A percentile compares a stretch with the other conserved stretches of the same genome.
Evolutionary conservation across 345 rosid species (phyloP).

Genomic region (Hirschfeldia incana): DNA sequence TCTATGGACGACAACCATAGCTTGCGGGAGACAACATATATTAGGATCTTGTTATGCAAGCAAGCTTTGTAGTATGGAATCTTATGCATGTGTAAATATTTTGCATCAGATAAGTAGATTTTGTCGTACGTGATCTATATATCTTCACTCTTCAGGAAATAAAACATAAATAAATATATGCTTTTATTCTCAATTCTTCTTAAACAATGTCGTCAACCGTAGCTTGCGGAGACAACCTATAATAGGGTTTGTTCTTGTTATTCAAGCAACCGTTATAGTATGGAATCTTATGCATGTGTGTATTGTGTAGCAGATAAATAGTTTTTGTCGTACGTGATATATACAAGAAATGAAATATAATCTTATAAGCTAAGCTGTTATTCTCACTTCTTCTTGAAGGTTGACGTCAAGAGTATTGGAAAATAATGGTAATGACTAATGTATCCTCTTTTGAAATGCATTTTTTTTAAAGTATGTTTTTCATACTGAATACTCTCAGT

Average conservation of each 20-base stretch:
- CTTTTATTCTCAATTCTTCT: no score
- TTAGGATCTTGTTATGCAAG: slow-evolving; percentile 23
- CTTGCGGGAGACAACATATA: slow-evolving; percentile 25
- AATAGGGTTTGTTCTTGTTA: slow-evolving; percentile 20
- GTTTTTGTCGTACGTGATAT: slow-evolving; percentile 29
- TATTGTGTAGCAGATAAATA: slow-evolving; percentile 29
- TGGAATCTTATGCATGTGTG: slow-evolving; percentile 29
- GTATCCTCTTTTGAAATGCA: not conserved
- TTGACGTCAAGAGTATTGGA: not conserved
- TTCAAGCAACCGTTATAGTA: not conserved
- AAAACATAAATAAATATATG: not conserved
- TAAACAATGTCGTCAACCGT: not conserved
- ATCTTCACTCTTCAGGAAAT: not conserved
- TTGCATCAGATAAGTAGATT: slow-evolving; percentile 24
- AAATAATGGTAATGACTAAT: not conserved
- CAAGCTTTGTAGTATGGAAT: not conserved
- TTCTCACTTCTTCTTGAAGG: not conserved
- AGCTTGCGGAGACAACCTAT: slow-evolving; percentile 27
- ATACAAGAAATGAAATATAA: not conserved
- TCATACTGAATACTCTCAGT: slow-evolving; percentile 28
- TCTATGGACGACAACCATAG: slow-evolving; percentile 20
- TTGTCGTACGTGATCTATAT: slow-evolving; percentile 33
- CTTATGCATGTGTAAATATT: slow-evolving; percentile 27
- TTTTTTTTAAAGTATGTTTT: not conserved
- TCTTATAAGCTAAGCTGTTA: not conserved